Evolutionary conservation across 768 basidiomycete genomes (phyloP).

Genomic region (Russula olivacea): DNA sequence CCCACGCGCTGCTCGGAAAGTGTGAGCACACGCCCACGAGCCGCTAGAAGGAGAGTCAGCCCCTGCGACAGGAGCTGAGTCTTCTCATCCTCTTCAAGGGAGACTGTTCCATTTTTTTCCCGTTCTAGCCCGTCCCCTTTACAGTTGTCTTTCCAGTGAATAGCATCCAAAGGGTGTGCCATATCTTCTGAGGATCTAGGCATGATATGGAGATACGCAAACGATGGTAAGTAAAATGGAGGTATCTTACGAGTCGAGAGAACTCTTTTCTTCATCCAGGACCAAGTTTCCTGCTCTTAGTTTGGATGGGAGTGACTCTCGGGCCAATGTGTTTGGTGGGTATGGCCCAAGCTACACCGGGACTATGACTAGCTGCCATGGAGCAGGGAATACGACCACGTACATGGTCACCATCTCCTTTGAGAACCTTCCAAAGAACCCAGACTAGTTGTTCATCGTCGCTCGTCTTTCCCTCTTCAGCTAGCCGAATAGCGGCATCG

Average conservation of each 20-base stretch:
- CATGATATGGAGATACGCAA: background rate
- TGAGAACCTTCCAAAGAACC: slow-evolving; percentile 83
- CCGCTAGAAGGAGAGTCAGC: slow-evolving; percentile 62
- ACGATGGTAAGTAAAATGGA: too few species aligned
- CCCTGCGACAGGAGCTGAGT: slow-evolving; percentile 56
- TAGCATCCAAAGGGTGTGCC: background rate
- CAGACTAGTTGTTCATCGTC: slow-evolving; percentile 75
- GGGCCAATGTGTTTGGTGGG: slow-evolving; percentile 66
- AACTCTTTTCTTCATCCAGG: slow-evolving; percentile 49
- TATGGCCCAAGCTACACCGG: slow-evolving; percentile 71
- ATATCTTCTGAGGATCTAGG: background rate
- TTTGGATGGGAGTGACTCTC: slow-evolving; percentile 70
- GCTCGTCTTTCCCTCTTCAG: slow-evolving; percentile 44
- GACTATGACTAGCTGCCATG: slow-evolving; percentile 15
- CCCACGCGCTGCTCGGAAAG: slow-evolving; percentile 70
- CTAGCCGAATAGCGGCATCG: slow-evolving; percentile 48
- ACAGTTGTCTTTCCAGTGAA: background rate
- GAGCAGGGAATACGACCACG: slow-evolving; percentile 29
- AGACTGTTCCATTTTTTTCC: slow-evolving; percentile 28
- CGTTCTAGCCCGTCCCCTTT: background rate
- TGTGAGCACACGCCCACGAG: slow-evolving; percentile 65
- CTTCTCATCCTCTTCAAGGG: slow-evolving; percentile 48
- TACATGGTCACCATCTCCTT: slow-evolving; percentile 78
- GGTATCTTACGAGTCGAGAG: slow-evolving; percentile 14
- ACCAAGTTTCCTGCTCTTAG: slow-evolving; percentile 65